Conservation (phyloP, 768 basidiomycete species). For the Mycena polygramma region DNA sequence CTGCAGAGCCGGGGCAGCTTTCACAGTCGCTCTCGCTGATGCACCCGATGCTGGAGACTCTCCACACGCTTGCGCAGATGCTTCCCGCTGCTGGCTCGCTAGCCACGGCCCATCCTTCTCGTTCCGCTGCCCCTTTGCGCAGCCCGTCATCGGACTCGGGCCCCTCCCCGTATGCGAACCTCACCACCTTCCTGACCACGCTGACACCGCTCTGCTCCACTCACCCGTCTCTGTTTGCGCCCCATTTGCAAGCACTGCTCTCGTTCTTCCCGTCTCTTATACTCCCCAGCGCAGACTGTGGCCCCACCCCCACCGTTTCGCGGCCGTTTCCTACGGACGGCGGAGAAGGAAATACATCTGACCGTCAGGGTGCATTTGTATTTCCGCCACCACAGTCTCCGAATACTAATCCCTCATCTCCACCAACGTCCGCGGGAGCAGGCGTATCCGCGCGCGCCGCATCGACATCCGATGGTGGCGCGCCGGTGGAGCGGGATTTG, state of each 20-base stretch:
- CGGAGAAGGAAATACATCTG: conserved; percentile 27
- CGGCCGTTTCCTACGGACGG: conserved; percentile 57
- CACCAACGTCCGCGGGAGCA: conserved; percentile 67
- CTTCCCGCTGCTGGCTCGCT: conserved; percentile 48
- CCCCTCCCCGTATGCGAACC: conserved; percentile 52
- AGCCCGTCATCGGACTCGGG: conserved; percentile 47
- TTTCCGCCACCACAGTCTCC: conserved; percentile 51
- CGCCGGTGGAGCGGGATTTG: conserved; percentile 53
- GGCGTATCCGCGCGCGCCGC: conserved; percentile 54
- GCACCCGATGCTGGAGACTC: conserved; percentile 80
- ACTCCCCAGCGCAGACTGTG: conserved; percentile 67
- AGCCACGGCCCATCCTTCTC: conserved; percentile 37
- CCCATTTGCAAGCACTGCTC: conserved; percentile 77
- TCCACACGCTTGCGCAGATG: conserved; percentile 65
- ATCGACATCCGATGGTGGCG: conserved; percentile 49
- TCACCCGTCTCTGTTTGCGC: conserved; percentile 78
- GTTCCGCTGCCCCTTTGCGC: conserved; percentile 31
- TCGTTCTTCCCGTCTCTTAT: conserved; percentile 79
- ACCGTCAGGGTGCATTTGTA: conserved; percentile 54
- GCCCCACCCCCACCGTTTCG: conserved; percentile 64
- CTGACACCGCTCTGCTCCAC: conserved; percentile 79
- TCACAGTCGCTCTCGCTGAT: conserved; percentile 72
- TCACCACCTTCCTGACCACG: conserved; percentile 75
- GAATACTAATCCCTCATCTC: conserved; percentile 28
- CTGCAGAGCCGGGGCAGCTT: conserved; percentile 72